phyloP scores from a whole-genome alignment of 768 basidiomycete genomes.

The Mycena pura region DNA sequence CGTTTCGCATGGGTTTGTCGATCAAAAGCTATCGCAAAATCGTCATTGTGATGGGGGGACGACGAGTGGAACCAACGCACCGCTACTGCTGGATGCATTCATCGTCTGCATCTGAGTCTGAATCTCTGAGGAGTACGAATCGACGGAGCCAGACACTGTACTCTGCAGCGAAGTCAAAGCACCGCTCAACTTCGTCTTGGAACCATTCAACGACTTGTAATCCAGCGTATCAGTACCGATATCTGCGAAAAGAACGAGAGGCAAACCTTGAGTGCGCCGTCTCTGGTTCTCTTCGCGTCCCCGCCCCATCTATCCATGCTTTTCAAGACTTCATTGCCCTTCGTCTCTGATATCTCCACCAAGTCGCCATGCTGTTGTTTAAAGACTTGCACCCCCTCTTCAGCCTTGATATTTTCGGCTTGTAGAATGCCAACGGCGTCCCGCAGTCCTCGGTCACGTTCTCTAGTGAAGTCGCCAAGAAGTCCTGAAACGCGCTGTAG shows the following conservation, averaged over 20 bases:
- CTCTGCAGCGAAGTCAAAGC: slow-evolving; percentile 53
- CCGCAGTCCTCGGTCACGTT: slow-evolving; percentile 70
- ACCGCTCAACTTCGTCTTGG: slow-evolving; percentile 47
- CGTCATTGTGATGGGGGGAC: not conserved
- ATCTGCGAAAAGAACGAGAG: not conserved
- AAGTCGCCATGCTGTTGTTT: slow-evolving; percentile 55
- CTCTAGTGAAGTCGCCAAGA: slow-evolving; percentile 71
- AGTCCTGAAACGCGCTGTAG: slow-evolving; percentile 77
- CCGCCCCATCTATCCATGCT: slow-evolving; percentile 52
- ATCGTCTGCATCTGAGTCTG: slow-evolving; percentile 55
- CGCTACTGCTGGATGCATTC: slow-evolving; percentile 49
- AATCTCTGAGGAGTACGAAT: slow-evolving; percentile 58
- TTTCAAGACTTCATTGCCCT: slow-evolving; percentile 48
- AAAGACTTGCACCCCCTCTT: slow-evolving; percentile 56
- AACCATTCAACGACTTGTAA: slow-evolving; percentile 47
- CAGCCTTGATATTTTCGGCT: slow-evolving; percentile 60
- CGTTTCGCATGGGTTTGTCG: slow-evolving; percentile 68
- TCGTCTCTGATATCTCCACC: slow-evolving; percentile 47
- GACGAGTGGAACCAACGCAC: slow-evolving; percentile 37
- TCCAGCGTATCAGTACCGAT: slow-evolving; percentile 5
- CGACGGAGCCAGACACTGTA: slow-evolving; percentile 52
- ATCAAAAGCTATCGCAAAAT: slow-evolving; percentile 59
- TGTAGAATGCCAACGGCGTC: slow-evolving; percentile 61
- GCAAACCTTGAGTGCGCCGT: slow-evolving; percentile 64
- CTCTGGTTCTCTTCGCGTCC: slow-evolving; percentile 61